phyloP scores from a whole-genome alignment of 495 filamentous ascomycete species.

The Penicillium canescens region DNA sequence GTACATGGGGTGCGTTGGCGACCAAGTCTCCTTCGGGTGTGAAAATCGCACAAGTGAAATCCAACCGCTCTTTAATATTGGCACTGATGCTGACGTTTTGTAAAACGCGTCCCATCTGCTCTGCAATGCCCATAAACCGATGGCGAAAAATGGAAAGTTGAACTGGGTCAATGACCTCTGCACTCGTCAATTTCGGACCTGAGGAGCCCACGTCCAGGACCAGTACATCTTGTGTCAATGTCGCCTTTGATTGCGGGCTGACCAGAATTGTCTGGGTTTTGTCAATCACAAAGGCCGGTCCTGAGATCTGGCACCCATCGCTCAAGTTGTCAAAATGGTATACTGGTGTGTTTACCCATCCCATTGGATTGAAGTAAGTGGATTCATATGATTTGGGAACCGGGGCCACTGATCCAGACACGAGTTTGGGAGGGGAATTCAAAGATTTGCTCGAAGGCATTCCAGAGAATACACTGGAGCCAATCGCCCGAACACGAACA shows the following conservation, averaged over 20 bases:
- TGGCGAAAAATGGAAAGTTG: slow-evolving; percentile 89
- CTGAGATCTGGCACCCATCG: slow-evolving; percentile 68
- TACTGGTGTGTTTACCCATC: slow-evolving; percentile 72
- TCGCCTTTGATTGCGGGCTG: slow-evolving; percentile 62
- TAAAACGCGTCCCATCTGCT: slow-evolving; percentile 39
- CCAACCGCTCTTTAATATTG: slow-evolving; percentile 43
- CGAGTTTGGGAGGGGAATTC: neutral
- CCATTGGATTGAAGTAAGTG: slow-evolving; percentile 22
- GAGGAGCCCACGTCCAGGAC: slow-evolving; percentile 66
- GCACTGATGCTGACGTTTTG: slow-evolving; percentile 34
- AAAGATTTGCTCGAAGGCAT: neutral
- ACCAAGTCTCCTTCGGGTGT: slow-evolving; percentile 35
- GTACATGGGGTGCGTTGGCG: slow-evolving; percentile 67
- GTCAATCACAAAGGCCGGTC: slow-evolving; percentile 85
- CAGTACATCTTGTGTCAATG: slow-evolving; percentile 63
- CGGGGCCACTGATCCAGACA: neutral
- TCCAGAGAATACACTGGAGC: neutral
- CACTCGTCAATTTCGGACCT: slow-evolving; percentile 60
- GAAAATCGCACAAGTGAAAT: slow-evolving; percentile 41
- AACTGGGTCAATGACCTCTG: slow-evolving; percentile 61
- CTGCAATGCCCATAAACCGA: slow-evolving; percentile 58
- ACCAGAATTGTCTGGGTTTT: slow-evolving; percentile 91
- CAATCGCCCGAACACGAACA: slow-evolving; percentile 79
- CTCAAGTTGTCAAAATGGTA: slow-evolving; percentile 73
- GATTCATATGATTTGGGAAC: slow-evolving; percentile 46